Base-by-base conservation (phyloP, 108 stramenopile genomes). In the Skeletonema tropicum region DNA sequence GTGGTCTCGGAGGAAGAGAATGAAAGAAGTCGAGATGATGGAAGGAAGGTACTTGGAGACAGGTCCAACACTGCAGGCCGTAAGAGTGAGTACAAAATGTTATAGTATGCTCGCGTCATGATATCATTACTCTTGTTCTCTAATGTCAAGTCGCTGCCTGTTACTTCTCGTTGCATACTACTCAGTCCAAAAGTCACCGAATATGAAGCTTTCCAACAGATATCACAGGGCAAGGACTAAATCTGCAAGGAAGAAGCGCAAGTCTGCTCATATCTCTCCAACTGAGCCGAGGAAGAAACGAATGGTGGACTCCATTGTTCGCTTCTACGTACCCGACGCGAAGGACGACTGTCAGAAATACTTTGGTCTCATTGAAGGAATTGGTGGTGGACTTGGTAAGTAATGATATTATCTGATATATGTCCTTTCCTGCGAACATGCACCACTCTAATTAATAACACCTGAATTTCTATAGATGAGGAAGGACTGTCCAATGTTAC, bases 161-260 rank as follows among this genome's bases (percentile, higher is more conserved):
- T 4, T 25, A 19, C 21, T 21, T 49, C 19, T 7, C 1, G 6
- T 7, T 55, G 12, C 7, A 6, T 19, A 23, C 48, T 19, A 23
- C 48, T 2, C 23, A 55, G 52, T 25, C 9, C 52, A 10, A 23
- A 55, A 23, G 4, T 55, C 52, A 1, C 52, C 52, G 6, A 9
- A 25, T 55, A 23, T 55, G 52, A 55, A 55, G 23, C 52, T 55
- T 5, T 55, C 52, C 5, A 55, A 55, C 21, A 55, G 8, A 17
- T 55, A 55, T 55, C 52, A 55, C 52, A 55, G 25, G 8, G 52
- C 21, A 10, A 55, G 52, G 52, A 55, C 52, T 23, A 55, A 55
- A 55, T 55, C 52, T 23, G 52, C 52, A 55, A 55, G 52, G 21
- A 55, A 55, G 52, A 55, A 55, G 52, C 52, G 52, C 23, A 55